Conservation (phyloP, 139 green algal species). For the Chara braunii region DNA sequence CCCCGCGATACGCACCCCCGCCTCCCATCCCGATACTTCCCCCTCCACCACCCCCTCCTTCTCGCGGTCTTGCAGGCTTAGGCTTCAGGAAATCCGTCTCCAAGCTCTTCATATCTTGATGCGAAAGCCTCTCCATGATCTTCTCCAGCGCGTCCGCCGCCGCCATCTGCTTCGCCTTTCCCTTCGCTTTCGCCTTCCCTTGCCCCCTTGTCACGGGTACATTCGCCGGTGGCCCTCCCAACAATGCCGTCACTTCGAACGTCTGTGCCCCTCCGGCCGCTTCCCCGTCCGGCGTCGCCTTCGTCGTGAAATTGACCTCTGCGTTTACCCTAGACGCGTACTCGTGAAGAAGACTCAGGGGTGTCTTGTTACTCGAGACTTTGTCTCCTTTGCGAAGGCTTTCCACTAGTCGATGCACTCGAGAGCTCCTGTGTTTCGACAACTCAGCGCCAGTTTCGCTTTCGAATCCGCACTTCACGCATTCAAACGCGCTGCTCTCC, state of each 20-base stretch:
- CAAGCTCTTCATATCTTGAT: constrained; percentile 20
- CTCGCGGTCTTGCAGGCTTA: not conserved
- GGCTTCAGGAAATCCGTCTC: constrained; percentile 17
- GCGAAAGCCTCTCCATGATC: constrained; percentile 16
- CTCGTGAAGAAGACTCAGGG: constrained; percentile 31
- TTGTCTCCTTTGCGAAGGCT: constrained; percentile 19
- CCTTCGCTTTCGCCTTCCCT: constrained; percentile 1
- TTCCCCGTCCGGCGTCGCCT: constrained; percentile 21
- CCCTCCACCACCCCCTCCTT: not conserved
- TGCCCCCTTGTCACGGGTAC: constrained; percentile 3
- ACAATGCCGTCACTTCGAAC: constrained; percentile 16
- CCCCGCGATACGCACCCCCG: not conserved
- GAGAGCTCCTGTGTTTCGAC: constrained; percentile 3
- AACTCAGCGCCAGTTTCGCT: constrained; percentile 21
- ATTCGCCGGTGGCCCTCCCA: not conserved
- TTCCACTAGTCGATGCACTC: constrained; percentile 14
- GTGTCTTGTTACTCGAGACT: constrained; percentile 37
- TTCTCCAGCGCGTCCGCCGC: constrained; percentile 13
- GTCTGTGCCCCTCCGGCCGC: not conserved
- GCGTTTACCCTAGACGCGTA: constrained; percentile 19
- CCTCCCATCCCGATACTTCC: not conserved
- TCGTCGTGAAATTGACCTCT: not conserved
- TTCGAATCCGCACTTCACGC: constrained; percentile 26
- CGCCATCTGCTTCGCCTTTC: constrained; percentile 27
- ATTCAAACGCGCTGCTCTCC: no score